Percentiles rank a stretch among this genome's conserved stretches.
These are phyloP conservation scores for Neocucurbitaria cava DNA, from an alignment of 2,329 filamentous ascomycete genomes.

Conservation along the genomic window DNA sequence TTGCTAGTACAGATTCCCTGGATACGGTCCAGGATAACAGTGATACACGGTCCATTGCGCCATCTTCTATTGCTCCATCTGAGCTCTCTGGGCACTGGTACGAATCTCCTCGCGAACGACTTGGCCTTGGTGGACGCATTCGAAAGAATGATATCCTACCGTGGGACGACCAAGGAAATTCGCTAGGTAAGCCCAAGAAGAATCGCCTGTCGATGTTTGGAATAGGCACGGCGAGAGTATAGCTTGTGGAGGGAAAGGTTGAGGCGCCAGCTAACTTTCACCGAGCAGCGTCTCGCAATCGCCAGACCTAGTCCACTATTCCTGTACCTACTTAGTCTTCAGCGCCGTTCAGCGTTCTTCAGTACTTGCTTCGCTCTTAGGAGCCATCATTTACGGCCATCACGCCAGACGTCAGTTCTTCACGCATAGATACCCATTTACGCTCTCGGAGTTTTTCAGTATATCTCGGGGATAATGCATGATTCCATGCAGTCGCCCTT, in stretches of 20 bases:
- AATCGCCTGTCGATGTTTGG: constrained; percentile 36
- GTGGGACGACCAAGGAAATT: constrained; percentile 33
- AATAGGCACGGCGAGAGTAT: constrained; percentile 11
- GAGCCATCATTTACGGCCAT: neutral
- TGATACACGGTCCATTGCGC: constrained; percentile 35
- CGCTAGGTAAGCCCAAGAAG: constrained; percentile 39
- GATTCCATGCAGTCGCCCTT: neutral
- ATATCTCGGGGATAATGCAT: neutral
- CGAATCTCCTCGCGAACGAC: constrained; percentile 44
- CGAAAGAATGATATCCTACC: constrained; percentile 42
- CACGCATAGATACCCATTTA: neutral
- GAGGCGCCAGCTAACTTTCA: constrained; percentile 7
- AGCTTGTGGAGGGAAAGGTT: constrained; percentile 8
- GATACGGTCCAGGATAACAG: constrained; percentile 16
- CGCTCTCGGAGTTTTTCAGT: neutral
- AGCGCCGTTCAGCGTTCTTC: neutral
- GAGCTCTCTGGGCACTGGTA: constrained; percentile 47
- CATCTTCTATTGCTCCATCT: constrained; percentile 42
- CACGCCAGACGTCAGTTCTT: neutral
- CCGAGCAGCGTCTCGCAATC: constrained; percentile 12
- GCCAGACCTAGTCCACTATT: constrained; percentile 1
- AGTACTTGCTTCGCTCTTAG: neutral
- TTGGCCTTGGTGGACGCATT: constrained; percentile 45
- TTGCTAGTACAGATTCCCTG: constrained; percentile 32
- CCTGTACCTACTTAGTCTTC: neutral